Conservation (phyloP, 805 yeast genomes). For the Suhomyces canberraensis region DNA sequence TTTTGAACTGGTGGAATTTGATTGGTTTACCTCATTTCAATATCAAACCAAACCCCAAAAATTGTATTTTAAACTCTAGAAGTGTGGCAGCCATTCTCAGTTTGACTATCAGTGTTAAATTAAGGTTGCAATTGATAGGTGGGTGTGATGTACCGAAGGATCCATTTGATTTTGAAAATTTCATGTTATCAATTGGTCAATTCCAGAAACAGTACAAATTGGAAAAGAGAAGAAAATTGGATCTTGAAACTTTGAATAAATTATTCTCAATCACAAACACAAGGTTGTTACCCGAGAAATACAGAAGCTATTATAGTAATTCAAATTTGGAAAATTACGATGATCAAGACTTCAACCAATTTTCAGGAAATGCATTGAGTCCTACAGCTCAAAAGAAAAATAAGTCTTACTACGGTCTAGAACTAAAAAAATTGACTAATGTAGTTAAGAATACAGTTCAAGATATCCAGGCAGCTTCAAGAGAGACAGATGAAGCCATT, state of each 20-base stretch:
- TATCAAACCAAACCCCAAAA: slow-evolving; percentile 42
- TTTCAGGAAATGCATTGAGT: not conserved
- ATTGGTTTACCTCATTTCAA: slow-evolving; percentile 55
- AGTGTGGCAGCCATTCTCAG: slow-evolving; percentile 82
- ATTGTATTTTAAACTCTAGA: slow-evolving; percentile 57
- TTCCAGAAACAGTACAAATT: slow-evolving; percentile 73
- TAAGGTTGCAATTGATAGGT: slow-evolving; percentile 46
- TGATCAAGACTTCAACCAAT: not conserved
- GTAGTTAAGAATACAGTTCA: slow-evolving; percentile 73
- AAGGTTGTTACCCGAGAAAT: slow-evolving; percentile 24
- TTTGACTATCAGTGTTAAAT: slow-evolving; percentile 63
- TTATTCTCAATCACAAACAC: slow-evolving; percentile 36
- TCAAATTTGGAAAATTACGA: slow-evolving; percentile 1
- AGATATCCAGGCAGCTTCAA: slow-evolving; percentile 37
- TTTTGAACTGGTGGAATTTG: slow-evolving; percentile 76
- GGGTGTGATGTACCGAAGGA: slow-evolving; percentile 68
- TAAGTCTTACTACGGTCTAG: slow-evolving; percentile 37
- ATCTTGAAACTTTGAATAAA: slow-evolving; percentile 48
- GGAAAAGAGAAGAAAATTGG: slow-evolving; percentile 51
- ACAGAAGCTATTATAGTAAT: slow-evolving; percentile 4
- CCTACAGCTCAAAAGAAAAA: slow-evolving; percentile 16
- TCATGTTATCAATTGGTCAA: slow-evolving; percentile 62
- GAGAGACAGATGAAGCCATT: slow-evolving; percentile 9
- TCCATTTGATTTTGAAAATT: slow-evolving; percentile 72
- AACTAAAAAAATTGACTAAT: slow-evolving; percentile 51